phyloP scores from a whole-genome alignment of 2,329 filamentous ascomycete genomes.

The Fusarium keratoplasticum region DNA sequence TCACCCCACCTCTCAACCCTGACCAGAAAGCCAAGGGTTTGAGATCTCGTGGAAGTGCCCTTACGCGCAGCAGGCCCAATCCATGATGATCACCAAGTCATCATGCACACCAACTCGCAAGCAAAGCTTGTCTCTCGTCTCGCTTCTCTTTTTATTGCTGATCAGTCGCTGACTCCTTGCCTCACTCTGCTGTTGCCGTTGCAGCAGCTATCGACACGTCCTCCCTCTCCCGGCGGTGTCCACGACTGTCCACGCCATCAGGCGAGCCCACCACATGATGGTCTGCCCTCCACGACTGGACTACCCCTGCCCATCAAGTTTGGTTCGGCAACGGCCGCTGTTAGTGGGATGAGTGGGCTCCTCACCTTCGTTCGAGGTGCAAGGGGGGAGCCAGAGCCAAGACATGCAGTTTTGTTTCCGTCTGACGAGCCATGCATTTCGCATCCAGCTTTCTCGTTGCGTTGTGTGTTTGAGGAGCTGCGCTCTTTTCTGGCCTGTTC shows the following conservation, averaged over 20 bases:
- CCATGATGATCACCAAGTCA: slow-evolving; percentile 16
- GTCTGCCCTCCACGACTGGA: slow-evolving; percentile 15
- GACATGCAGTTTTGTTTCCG: slow-evolving; percentile 12
- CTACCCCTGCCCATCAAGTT: slow-evolving; percentile 29
- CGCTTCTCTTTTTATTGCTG: background rate
- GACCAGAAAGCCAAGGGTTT: background rate
- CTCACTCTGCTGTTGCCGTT: background rate
- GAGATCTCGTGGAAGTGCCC: slow-evolving; percentile 1
- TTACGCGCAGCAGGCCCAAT: background rate
- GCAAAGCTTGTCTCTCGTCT: background rate
- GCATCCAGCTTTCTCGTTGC: slow-evolving; percentile 12
- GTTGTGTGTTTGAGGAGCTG: background rate
- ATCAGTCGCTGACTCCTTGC: background rate
- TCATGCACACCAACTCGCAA: slow-evolving; percentile 1
- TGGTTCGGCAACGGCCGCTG: slow-evolving; percentile 38
- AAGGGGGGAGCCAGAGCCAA: slow-evolving; percentile 1
- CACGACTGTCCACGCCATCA: slow-evolving; percentile 25
- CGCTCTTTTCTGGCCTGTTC: slow-evolving; percentile 19
- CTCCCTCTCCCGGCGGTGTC: slow-evolving; percentile 8
- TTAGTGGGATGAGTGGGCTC: slow-evolving; percentile 35
- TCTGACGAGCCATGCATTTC: slow-evolving; percentile 28
- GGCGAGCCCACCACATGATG: slow-evolving; percentile 31
- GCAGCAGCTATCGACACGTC: slow-evolving; percentile 25
- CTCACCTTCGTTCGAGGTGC: slow-evolving; percentile 23
- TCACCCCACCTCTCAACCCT: slow-evolving; percentile 3